Conservation (phyloP, 345 rosid species). For the Citrus reticulata region DNA sequence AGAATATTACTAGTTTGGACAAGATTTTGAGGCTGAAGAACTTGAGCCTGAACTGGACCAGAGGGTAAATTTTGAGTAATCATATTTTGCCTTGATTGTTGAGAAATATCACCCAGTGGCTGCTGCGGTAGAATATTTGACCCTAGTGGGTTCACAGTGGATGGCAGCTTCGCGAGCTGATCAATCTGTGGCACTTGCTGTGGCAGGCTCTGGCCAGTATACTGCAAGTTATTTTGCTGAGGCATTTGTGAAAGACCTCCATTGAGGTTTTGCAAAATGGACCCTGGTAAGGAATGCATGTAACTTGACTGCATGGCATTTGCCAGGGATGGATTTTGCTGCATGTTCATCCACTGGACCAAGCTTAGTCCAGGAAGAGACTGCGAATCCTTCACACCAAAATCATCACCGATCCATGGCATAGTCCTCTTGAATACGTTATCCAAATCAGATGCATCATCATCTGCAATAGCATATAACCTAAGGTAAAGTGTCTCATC, state of each 20-base stretch:
- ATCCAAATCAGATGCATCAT: conserved; percentile 69
- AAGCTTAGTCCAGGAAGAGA: conserved; percentile 68
- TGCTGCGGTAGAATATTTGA: conserved; percentile 37
- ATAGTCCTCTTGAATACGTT: conserved; percentile 73
- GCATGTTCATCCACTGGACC: conserved; percentile 94
- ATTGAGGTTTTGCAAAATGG: conserved; percentile 40
- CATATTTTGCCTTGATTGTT: conserved; percentile 49
- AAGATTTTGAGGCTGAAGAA: conserved; percentile 47
- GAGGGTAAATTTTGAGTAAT: conserved; percentile 33
- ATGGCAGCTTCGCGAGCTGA: conserved; percentile 43
- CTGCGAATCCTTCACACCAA: conserved; percentile 65
- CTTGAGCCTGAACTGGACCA: conserved; percentile 43
- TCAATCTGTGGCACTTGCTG: conserved; percentile 50
- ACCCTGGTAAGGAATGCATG: conserved; percentile 40
- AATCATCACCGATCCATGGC: conserved; percentile 89
- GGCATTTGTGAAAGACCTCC: conserved; percentile 42
- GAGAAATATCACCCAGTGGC: conserved; percentile 37
- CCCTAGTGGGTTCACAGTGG: conserved; percentile 28
- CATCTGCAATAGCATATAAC: conserved; percentile 43
- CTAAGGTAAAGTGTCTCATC: conserved; percentile 6
- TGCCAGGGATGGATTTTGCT: conserved; percentile 53
- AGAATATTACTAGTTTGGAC: conserved; percentile 33
- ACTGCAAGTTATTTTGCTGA: conserved; percentile 41
- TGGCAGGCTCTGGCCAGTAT: conserved; percentile 37
- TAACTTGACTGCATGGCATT: conserved; percentile 51